Base-by-base conservation (phyloP, 2,329 filamentous ascomycete species). In the Xylogone sp. region DNA sequence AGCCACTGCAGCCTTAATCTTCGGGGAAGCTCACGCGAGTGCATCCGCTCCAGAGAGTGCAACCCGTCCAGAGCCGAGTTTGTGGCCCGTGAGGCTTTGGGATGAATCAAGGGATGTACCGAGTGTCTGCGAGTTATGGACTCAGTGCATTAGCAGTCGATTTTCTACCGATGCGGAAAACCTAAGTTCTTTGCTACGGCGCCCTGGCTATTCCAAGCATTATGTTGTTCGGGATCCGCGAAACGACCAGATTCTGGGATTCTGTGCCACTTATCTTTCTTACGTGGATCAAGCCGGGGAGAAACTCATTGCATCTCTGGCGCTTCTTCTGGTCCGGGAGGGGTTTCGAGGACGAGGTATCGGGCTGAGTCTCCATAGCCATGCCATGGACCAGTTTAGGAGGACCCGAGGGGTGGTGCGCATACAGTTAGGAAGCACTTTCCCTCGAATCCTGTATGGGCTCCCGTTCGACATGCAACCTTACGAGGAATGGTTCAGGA, bases 221-320 rank as follows among this genome's bases (percentile, higher is more conserved):
- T 81, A 79, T 55, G 68, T 81, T 24, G 77, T 83, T 22, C 73
- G 74, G 46, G 71, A 77, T n/a, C 71, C 75, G 2, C 64, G 63
- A 10, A 72, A 65, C 2, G 64, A 63, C 7, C 68, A 71, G 31
- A 58, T 79, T 21, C 61, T 84, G 34, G 81, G 80, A 0, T 83
- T 84, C 55, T 83, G 80, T 59, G 79, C 80, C 9, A 83, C 80
- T 8, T 84, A 79, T 60, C 77, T 79, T 24, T 81, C 77, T 3
- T 83, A 79, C 62, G 73, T 76, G 44, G 76, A 81, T 56, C 74
- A 74, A 55, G 74, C 71, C 39, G 74, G 71, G 19, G 75, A 81
- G 55, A 71, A 71, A 29, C 68, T 82, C 42, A 71, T 83, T 45
- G 81, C 79, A 8, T 83, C 78, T 3, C 62, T 84, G 27, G 79